Evolutionary conservation across 2,329 filamentous ascomycete species (phyloP).

Genomic region (Cytospora chrysosperma): DNA sequence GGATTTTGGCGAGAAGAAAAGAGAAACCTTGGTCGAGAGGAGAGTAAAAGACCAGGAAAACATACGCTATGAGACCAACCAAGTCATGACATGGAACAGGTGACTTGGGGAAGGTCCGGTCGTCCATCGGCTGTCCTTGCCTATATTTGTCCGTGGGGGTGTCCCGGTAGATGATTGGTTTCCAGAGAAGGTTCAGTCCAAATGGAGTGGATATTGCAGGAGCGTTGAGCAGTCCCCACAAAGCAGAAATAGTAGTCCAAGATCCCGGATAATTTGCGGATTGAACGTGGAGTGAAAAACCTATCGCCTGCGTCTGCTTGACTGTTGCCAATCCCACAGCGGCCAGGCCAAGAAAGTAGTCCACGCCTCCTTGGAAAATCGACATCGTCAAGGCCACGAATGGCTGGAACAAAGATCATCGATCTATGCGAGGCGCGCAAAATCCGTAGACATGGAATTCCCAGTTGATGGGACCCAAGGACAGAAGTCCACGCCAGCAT

Average conservation of each 20-base stretch:
- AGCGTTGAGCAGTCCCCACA: not conserved
- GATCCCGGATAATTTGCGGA: not conserved
- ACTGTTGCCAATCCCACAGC: not conserved
- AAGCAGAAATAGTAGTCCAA: not conserved
- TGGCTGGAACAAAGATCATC: not conserved
- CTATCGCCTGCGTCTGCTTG: not conserved
- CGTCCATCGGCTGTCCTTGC: constrained; percentile 1
- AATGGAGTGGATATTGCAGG: not conserved
- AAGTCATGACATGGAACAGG: constrained; percentile 6
- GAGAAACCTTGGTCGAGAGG: not conserved
- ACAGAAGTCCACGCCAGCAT: constrained; percentile 6
- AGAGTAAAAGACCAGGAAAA: constrained; percentile 13
- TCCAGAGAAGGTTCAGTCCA: constrained; percentile 1
- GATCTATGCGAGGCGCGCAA: not conserved
- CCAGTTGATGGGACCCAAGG: constrained; percentile 1
- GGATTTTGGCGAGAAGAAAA: not conserved
- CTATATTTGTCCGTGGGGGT: not conserved
- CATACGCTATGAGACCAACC: constrained; percentile 21
- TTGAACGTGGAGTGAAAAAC: not conserved
- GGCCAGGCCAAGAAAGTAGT: not conserved
- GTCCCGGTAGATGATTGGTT: not conserved
- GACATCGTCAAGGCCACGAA: not conserved
- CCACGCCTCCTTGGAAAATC: not conserved
- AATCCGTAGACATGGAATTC: not conserved
- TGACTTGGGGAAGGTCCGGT: constrained; percentile 10